Evolutionary conservation across 305 asterid species (phyloP).

Genomic region (Solanum hybrid): DNA sequence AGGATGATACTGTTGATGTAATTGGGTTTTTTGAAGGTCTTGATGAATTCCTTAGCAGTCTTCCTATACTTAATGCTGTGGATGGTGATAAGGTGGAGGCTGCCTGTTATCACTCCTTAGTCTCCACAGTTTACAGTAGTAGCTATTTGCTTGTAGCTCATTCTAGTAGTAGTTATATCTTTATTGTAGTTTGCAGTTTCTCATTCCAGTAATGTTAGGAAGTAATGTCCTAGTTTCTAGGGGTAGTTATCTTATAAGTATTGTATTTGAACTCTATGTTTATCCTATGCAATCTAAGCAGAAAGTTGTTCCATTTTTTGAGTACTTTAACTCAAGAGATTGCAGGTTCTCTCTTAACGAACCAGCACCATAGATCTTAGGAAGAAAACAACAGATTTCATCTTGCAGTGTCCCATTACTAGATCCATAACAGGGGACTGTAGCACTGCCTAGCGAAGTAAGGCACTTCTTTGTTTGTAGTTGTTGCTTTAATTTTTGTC

Average conservation of each 20-base stretch:
- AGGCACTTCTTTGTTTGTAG: conserved; percentile 20
- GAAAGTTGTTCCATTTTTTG: background rate
- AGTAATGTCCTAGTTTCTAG: background rate
- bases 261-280: background rate
- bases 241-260: background rate
- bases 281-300: background rate
- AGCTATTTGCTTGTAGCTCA: background rate
- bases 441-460: conserved; percentile 27
- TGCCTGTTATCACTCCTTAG: background rate
- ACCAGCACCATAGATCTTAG: background rate
- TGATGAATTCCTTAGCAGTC: conserved; percentile 75
- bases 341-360: background rate
- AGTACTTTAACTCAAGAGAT: background rate
- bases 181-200: background rate
- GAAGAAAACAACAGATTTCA: background rate
- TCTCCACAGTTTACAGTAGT: background rate
- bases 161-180: background rate
- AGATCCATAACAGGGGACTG: background rate
- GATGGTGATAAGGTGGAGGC: conserved; percentile 71
- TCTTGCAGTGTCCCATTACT: background rate
- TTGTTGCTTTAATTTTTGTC: conserved; percentile 2
- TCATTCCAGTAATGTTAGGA: background rate
- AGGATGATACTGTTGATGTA: conserved; percentile 76
- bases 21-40: conserved; percentile 85
- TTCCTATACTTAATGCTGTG: conserved; percentile 66